Conservation (phyloP, 257 asterid genomes). For the Forsythia viridissima region DNA sequence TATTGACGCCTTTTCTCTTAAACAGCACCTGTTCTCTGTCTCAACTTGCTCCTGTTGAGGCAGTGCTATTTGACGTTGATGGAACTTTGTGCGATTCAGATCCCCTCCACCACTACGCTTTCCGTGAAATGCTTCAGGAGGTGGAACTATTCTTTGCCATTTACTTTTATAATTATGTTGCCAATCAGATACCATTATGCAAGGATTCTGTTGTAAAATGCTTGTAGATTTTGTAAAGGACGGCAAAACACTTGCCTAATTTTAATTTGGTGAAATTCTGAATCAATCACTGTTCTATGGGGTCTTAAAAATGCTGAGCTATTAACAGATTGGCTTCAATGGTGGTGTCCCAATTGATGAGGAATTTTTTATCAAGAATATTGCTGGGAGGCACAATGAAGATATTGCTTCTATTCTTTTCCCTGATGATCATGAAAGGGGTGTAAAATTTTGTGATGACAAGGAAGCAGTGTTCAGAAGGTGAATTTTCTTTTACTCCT, state of each 20-base stretch:
- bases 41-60: conserved; percentile 83
- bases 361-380: conserved; percentile 56
- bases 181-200: neutral
- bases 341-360: conserved; percentile 81
- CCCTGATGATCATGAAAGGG: conserved; percentile 81
- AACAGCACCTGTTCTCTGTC: conserved; percentile 59
- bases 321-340: conserved; percentile 77
- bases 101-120: conserved; percentile 78
- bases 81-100: conserved; percentile 94
- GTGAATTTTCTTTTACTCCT: conserved; percentile 27
- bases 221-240: neutral
- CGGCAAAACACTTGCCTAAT: neutral
- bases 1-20: conserved; percentile 26
- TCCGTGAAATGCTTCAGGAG: conserved; percentile 77
- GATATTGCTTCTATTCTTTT: conserved; percentile 72
- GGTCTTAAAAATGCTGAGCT: conserved; percentile 6
- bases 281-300: neutral
- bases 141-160: conserved; percentile 26
- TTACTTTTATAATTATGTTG: conserved; percentile 10
- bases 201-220: neutral
- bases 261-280: neutral
- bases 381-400: conserved; percentile 88
- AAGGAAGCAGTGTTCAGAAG: conserved; percentile 90
- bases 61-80: conserved; percentile 89
- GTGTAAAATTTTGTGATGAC: conserved; percentile 68